A percentile compares a stretch with the other conserved stretches of the same genome.
Evolutionary conservation across 2,329 filamentous ascomycete species (phyloP).

Genomic region (Daldinia sp.): DNA sequence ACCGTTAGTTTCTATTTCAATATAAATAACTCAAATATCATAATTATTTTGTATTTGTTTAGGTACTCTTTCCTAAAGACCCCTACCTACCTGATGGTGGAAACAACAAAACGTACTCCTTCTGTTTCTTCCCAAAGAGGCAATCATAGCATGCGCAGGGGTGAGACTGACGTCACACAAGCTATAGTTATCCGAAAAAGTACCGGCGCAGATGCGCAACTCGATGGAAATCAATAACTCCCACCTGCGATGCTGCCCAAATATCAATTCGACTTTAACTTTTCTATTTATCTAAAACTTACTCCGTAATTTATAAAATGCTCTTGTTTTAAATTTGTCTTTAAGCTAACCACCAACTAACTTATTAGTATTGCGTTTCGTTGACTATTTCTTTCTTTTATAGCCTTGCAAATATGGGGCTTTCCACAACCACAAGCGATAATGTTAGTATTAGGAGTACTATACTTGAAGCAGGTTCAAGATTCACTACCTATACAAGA

Average conservation of each 20-base stretch:
- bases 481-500: neutral
- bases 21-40: too few relatives aligned
- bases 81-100: too few relatives aligned
- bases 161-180: neutral
- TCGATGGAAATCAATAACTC: neutral
- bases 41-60: too few relatives aligned
- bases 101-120: neutral
- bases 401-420: neutral
- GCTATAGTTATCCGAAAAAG: conserved; percentile 1
- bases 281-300: neutral
- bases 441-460: neutral
- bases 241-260: neutral
- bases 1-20: too few relatives aligned
- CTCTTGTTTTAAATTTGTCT: neutral
- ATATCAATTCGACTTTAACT: neutral
- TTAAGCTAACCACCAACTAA: too few relatives aligned
- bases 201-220: conserved; percentile 18
- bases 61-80: too few relatives aligned
- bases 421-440: neutral
- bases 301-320: neutral
- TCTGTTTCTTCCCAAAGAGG: neutral
- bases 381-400: neutral
- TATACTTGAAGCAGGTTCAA: neutral
- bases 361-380: neutral
- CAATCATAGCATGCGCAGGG: neutral